phyloP scores from a whole-genome alignment of 139 green algal genomes.

The Yamagishiella unicocca region DNA sequence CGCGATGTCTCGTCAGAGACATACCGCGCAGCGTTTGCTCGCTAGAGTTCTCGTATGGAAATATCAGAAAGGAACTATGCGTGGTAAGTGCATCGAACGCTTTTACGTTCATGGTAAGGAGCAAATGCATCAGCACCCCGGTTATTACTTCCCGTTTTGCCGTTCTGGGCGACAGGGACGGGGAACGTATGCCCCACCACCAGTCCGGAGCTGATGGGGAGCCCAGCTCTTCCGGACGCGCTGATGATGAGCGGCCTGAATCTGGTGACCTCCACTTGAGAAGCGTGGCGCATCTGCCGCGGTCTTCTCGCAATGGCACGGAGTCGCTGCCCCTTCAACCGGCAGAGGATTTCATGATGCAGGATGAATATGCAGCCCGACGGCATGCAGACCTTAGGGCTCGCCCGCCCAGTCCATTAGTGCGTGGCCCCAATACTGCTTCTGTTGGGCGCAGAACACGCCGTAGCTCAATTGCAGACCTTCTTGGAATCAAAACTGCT shows the following conservation, averaged over 20 bases:
- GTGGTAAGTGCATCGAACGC: background rate
- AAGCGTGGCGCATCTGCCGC: background rate
- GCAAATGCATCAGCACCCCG: background rate
- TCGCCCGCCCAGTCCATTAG: background rate
- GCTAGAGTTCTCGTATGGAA: background rate
- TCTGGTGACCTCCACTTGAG: constrained; percentile 1
- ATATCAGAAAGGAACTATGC: constrained; percentile 7
- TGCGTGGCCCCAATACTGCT: background rate
- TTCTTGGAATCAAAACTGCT: background rate
- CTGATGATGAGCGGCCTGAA: background rate
- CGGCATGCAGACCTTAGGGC: background rate
- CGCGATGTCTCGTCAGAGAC: background rate
- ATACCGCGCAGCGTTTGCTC: background rate
- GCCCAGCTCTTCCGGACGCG: constrained; percentile 3
- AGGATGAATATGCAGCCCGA: background rate
- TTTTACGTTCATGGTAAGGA: background rate
- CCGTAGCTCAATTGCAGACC: background rate
- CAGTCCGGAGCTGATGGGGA: background rate
- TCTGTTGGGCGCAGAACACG: background rate
- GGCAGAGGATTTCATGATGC: constrained; percentile 4
- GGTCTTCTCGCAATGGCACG: background rate
- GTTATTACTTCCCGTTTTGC: background rate
- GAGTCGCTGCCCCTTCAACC: background rate
- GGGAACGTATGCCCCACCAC: constrained; percentile 25
- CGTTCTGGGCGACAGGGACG: background rate